Conservation (phyloP, 768 basidiomycete genomes). For the Hericium coralloides region DNA sequence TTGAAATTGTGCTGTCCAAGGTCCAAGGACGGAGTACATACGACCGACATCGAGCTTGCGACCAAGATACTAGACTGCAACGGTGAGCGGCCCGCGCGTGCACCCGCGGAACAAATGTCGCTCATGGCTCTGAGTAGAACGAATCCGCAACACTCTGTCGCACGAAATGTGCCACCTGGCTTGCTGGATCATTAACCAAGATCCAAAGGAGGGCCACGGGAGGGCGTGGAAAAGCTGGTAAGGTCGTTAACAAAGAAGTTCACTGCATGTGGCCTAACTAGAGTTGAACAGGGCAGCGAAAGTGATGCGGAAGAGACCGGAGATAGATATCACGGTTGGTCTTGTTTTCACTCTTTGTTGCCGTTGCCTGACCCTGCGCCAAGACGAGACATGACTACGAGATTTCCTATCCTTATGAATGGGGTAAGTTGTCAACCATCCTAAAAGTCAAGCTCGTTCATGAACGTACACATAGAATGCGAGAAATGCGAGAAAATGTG, state of each 20-base stretch:
- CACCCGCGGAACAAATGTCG: neutral
- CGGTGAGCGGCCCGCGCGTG: constrained; percentile 40
- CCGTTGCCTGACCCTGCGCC: neutral
- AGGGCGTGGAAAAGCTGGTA: constrained; percentile 65
- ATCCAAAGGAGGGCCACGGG: constrained; percentile 68
- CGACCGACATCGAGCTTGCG: constrained; percentile 67
- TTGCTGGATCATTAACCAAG: constrained; percentile 69
- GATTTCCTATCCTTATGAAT: constrained; percentile 62
- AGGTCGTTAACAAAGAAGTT: constrained; percentile 8
- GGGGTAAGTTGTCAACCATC: constrained; percentile 43
- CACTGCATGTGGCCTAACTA: neutral
- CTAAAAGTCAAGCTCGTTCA: neutral
- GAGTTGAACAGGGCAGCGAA: constrained; percentile 45
- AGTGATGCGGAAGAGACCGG: constrained; percentile 58
- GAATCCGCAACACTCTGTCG: constrained; percentile 73
- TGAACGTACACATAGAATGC: constrained; percentile 38
- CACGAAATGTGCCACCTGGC: constrained; percentile 94
- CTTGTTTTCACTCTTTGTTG: constrained; percentile 1
- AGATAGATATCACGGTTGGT: constrained; percentile 66
- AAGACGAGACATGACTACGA: constrained; percentile 71
- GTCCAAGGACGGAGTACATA: constrained; percentile 48
- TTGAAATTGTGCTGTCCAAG: constrained; percentile 20
- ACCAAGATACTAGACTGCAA: constrained; percentile 73
- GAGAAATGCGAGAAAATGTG: constrained; percentile 55
- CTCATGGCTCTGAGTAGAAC: constrained; percentile 35